Conservation (phyloP, 805 yeast genomes). For the Spathaspora boniae region DNA sequence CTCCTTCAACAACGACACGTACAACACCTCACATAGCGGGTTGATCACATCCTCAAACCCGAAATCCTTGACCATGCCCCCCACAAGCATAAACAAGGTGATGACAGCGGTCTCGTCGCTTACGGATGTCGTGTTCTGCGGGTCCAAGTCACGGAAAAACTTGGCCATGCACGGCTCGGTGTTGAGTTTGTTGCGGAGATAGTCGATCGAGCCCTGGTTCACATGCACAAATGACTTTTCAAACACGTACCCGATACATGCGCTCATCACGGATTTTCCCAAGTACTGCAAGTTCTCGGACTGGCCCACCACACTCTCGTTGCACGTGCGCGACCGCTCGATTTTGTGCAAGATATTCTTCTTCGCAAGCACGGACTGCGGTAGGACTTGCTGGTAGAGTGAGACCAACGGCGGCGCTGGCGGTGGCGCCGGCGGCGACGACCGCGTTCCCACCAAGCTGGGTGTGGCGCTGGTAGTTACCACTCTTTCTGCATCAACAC, state of each 20-base stretch:
- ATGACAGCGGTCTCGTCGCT: constrained; percentile 51
- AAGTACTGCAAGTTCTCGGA: constrained; percentile 50
- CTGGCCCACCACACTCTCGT: constrained; percentile 37
- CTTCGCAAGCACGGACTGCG: constrained; percentile 10
- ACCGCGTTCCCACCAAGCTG: too few species aligned
- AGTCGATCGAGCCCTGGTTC: constrained; percentile 52
- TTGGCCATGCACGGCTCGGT: constrained; percentile 40
- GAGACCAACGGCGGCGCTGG: too few species aligned
- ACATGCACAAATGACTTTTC: constrained; percentile 59
- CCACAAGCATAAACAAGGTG: constrained; percentile 56
- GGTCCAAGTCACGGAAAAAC: constrained; percentile 47
- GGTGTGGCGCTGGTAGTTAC: too few species aligned
- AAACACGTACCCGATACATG: constrained; percentile 58
- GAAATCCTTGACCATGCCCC: constrained; percentile 72
- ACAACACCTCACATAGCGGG: constrained; percentile 66
- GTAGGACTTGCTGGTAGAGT: too few species aligned
- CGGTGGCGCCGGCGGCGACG: too few species aligned
- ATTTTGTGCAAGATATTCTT: constrained; percentile 31
- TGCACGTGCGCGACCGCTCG: constrained; percentile 62
- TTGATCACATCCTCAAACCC: constrained; percentile 70
- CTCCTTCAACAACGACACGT: constrained; percentile 55
- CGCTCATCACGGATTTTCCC: constrained; percentile 54
- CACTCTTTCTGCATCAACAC: too few species aligned
- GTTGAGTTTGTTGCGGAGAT: constrained; percentile 44
- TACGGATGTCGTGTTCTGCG: constrained; percentile 23